A percentile compares a stretch with the other conserved stretches of the same genome.
These are phyloP conservation scores for Dryas drummondii DNA, from an alignment of 306 rosid genomes.

Conservation along the genomic window DNA sequence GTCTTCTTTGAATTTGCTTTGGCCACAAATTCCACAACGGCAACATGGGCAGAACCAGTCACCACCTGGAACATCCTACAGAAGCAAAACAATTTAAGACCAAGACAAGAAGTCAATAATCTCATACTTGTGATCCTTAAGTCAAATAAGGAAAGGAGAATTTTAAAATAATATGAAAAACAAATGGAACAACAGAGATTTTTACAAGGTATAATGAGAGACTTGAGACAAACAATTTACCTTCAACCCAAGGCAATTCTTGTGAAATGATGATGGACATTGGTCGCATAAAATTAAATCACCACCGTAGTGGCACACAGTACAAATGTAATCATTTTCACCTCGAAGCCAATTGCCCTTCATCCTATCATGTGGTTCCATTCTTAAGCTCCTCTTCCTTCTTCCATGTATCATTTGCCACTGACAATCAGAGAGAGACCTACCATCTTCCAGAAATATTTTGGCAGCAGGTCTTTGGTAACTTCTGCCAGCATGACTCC, in stretches of 20 bases:
- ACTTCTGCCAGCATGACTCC: constrained; percentile 53
- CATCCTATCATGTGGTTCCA: constrained; percentile 18
- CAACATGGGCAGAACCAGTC: constrained; percentile 94
- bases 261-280: constrained; percentile 83
- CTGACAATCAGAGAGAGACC: constrained; percentile 43
- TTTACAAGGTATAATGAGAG: constrained; percentile 10
- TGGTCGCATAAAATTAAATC: constrained; percentile 74
- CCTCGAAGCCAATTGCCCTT: constrained; percentile 29
- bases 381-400: constrained; percentile 2
- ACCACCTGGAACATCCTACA: constrained; percentile 74
- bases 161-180: not conserved
- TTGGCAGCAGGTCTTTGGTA: constrained; percentile 45
- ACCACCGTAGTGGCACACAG: constrained; percentile 84
- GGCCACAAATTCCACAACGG: constrained; percentile 63
- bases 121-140: constrained; percentile 22
- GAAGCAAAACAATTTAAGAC: constrained; percentile 23
- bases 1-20: constrained; percentile 35
- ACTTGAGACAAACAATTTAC: constrained; percentile 41
- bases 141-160: not conserved
- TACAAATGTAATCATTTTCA: constrained; percentile 68
- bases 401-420: constrained; percentile 37
- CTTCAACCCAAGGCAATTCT: constrained; percentile 63
- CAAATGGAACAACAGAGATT: not conserved
- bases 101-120: constrained; percentile 27
- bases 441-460: constrained; percentile 41